phyloP scores from a whole-genome alignment of 345 rosid species.

The Linum tenue region DNA sequence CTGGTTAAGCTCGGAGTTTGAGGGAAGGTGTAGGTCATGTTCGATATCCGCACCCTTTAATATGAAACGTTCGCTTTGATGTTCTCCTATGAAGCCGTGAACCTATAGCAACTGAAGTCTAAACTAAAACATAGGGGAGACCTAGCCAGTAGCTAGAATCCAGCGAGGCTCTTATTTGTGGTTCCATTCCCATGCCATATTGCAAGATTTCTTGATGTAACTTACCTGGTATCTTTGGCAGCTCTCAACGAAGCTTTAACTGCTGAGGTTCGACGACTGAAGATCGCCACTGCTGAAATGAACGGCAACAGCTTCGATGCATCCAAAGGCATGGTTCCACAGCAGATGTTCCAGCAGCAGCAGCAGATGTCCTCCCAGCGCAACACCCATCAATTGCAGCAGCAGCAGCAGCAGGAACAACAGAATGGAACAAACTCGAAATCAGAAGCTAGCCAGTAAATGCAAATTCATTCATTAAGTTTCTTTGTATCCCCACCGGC shows the following conservation, averaged over 20 bases:
- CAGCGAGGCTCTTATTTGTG: not conserved
- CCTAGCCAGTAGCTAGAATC: too few relatives aligned
- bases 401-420: constrained; percentile 22
- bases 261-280: constrained; percentile 54
- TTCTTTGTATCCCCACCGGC: too few relatives aligned
- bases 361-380: constrained; percentile 24
- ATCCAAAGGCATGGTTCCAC: constrained; percentile 35
- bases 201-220: not conserved
- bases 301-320: constrained; percentile 38
- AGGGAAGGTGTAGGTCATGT: too few relatives aligned
- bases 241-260: constrained; percentile 54
- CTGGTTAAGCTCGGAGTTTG: too few relatives aligned
- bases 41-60: too few relatives aligned
- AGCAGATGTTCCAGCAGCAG: constrained; percentile 47
- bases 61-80: too few relatives aligned
- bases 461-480: too few relatives aligned
- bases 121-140: too few relatives aligned
- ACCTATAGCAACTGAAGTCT: too few relatives aligned
- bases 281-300: constrained; percentile 35
- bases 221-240: constrained; percentile 15
- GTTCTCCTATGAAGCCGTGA: too few relatives aligned
- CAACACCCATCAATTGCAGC: constrained; percentile 14
- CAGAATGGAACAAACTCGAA: constrained; percentile 1
- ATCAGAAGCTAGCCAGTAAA: not conserved
- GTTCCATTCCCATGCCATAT: not conserved